Conservation (phyloP, 306 rosid species). For the Trifolium pratense region DNA sequence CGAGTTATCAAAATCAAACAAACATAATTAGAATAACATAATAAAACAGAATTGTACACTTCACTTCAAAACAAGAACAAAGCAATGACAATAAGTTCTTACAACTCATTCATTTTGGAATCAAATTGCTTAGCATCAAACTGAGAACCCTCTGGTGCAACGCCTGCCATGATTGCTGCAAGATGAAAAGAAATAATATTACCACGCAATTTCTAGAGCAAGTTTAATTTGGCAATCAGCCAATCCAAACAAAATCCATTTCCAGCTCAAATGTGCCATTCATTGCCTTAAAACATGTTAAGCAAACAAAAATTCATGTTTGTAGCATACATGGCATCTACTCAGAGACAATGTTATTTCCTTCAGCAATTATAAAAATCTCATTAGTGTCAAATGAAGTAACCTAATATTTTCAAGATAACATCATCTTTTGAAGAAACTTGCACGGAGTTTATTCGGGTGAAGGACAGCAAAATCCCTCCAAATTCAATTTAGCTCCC, state of each 20-base stretch:
- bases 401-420: too few species aligned
- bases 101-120: constrained; percentile 71
- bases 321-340: too few species aligned
- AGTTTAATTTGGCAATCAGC: neutral
- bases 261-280: neutral
- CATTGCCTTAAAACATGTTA: neutral
- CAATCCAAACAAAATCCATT: neutral
- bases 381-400: too few species aligned
- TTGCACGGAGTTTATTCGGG: too few species aligned
- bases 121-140: constrained; percentile 74
- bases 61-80: constrained; percentile 13
- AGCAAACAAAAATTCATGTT: neutral
- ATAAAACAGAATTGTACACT: neutral
- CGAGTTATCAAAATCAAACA: constrained; percentile 26
- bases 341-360: too few species aligned
- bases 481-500: too few species aligned
- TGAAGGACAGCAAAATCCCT: too few species aligned
- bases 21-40: constrained; percentile 31
- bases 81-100: constrained; percentile 27
- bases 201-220: neutral
- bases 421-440: too few species aligned
- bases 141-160: constrained; percentile 70
- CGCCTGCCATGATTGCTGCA: constrained; percentile 72
- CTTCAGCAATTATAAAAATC: too few species aligned
- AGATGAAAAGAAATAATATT: constrained; percentile 30